Evolutionary conservation across 495 filamentous ascomycete genomes (phyloP), one percentile per base, ranked within the genome.

Genomic region (Copromyces sp.): DNA sequence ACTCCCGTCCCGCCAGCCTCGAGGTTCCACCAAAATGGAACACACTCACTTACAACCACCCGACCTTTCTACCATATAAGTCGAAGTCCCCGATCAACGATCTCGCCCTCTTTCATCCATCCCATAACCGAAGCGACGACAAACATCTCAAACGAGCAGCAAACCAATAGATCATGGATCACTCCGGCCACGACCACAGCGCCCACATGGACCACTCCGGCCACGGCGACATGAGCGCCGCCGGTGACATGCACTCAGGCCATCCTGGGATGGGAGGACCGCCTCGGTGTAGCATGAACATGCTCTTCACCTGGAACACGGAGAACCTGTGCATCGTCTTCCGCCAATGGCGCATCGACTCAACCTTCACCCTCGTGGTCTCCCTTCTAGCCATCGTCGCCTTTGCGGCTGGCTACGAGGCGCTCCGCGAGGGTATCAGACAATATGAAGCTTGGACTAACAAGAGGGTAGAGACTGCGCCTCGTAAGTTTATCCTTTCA

Each of bases 261-360:
- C 73, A 76, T 72, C 72, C 59, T 70, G 75, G 73, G 35, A 74
- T 75, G 73, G 72, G 59, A 41, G 80, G 77, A 74, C 69, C 68
- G 37, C 53, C 76, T 61, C 80, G 76, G 81, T 96, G 94, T 87
- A 93, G 83, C 80, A 98, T 97, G 93, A 95, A 93, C 78, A 98
- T 97, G 95, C 88, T 98, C 41, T 99, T 99, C 82, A 99, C 94
- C 70, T 98, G 95, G 96, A 87, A 92, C 76, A 94, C 93, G 20
- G 85, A 88, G 65, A 89, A 98, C 81, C 92, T 99, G 73, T 99
- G 95, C 87, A 94, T 99, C 78, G 86, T 98, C 82, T 99, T 98
- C 86, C 89, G 86, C 75, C 88, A 89, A 83, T 99, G 95, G 95
- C 95, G 90, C 78, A 84, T 98, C 80, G 87, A 83, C 69, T 89